Evolutionary conservation across 2,329 filamentous ascomycete species (phyloP).

Genomic region (Cladophialophora chaetospira): DNA sequence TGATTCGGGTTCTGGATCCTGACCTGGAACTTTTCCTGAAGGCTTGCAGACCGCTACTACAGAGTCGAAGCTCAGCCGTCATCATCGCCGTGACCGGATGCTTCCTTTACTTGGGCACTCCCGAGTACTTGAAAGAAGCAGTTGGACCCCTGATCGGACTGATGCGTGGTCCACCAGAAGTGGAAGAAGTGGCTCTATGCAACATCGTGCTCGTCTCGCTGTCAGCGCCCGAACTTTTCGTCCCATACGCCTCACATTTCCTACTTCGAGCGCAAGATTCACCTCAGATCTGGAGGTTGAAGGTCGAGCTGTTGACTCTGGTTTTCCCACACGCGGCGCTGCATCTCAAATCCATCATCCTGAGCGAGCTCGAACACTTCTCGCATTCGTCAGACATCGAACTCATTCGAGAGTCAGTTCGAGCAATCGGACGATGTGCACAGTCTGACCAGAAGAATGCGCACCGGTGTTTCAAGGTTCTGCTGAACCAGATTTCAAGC

Average conservation of each 20-base stretch:
- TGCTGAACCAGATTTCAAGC: constrained; percentile 85
- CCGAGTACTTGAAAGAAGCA: constrained; percentile 71
- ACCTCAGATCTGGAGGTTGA: constrained; percentile 82
- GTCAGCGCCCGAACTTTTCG: constrained; percentile 73
- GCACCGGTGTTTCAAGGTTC: constrained; percentile 77
- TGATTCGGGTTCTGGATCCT: constrained; percentile 67
- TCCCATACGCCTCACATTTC: constrained; percentile 86
- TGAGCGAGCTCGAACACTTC: constrained; percentile 94
- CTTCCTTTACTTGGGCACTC: constrained; percentile 80
- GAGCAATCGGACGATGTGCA: constrained; percentile 90
- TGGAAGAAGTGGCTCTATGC: constrained; percentile 85
- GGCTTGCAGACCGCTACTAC: constrained; percentile 78
- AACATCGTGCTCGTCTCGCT: constrained; percentile 95
- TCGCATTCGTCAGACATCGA: constrained; percentile 72
- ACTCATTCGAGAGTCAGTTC: constrained; percentile 83
- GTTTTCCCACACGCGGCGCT: constrained; percentile 81
- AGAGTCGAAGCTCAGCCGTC: constrained; percentile 90
- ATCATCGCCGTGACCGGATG: constrained; percentile 83
- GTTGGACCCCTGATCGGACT: constrained; percentile 85
- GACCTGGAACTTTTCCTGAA: constrained; percentile 82
- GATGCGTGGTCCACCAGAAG: constrained; percentile 79
- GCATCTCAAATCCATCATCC: constrained; percentile 78
- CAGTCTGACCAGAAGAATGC: constrained; percentile 64
- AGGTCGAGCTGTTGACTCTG: constrained; percentile 86
- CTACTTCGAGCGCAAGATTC: constrained; percentile 78